Evolutionary conservation across 2,329 filamentous ascomycete genomes (phyloP).

Genomic region (Cladophialophora yegresii): DNA sequence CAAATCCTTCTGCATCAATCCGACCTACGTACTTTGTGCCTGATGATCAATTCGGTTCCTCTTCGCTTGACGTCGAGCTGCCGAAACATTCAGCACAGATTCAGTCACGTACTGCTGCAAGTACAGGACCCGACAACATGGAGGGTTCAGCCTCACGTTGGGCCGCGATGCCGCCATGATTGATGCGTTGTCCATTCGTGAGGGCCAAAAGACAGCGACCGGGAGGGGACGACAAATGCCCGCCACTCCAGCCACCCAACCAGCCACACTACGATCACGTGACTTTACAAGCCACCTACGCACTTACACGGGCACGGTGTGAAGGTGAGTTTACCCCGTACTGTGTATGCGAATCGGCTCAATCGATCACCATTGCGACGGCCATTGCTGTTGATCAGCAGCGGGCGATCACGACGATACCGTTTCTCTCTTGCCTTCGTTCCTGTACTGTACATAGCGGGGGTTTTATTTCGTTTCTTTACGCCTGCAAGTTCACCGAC

Average conservation of each 20-base stretch:
- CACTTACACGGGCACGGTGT: not conserved
- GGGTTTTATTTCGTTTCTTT: not conserved
- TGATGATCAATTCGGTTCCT: slow-evolving; percentile 8
- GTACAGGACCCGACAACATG: not conserved
- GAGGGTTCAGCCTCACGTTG: slow-evolving; percentile 9
- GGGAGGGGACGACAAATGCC: not conserved
- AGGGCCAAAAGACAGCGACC: not conserved
- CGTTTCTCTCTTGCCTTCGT: not conserved
- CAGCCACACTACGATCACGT: not conserved
- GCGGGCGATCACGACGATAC: not conserved
- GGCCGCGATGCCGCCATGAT: slow-evolving; percentile 5
- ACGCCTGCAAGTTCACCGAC: not conserved
- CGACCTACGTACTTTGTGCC: slow-evolving; percentile 4
- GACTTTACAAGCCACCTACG: not conserved
- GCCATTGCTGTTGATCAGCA: not conserved
- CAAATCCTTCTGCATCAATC: not conserved
- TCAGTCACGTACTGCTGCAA: not conserved
- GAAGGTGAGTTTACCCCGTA: not conserved
- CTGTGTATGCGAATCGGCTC: not conserved
- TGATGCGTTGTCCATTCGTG: slow-evolving; percentile 6
- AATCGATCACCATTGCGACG: not conserved
- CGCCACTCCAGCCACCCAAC: not conserved
- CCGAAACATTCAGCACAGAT: not conserved
- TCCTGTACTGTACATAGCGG: not conserved
- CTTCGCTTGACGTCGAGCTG: not conserved